A percentile compares a stretch with the other conserved stretches of the same genome.
Conservation (phyloP, 2,329 filamentous ascomycete species). For the Myrmaecium sp. region DNA sequence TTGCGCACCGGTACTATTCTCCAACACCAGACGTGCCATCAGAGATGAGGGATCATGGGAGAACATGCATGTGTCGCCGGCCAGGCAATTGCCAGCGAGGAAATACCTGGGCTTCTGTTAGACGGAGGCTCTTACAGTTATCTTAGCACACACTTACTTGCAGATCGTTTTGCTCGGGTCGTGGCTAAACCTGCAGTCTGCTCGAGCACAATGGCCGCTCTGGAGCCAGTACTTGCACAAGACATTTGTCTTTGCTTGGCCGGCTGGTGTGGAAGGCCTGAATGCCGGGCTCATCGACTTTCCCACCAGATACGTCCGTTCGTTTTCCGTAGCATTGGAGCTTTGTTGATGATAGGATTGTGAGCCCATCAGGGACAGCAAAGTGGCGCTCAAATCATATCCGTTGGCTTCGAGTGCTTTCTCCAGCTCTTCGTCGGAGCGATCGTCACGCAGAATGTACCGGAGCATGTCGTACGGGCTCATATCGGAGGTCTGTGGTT, state of each 20-base stretch:
- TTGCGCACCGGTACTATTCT: conserved; percentile 50
- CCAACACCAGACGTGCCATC: conserved; percentile 63
- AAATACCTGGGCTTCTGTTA: conserved; percentile 80
- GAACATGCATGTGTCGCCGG: conserved; percentile 87
- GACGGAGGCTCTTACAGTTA: too few relatives aligned
- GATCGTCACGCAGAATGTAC: conserved; percentile 77
- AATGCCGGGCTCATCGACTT: conserved; percentile 67
- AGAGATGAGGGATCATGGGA: conserved; percentile 86
- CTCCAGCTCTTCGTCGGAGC: conserved; percentile 88
- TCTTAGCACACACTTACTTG: conserved; percentile 55
- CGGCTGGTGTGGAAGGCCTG: conserved; percentile 59
- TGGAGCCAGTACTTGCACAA: conserved; percentile 97
- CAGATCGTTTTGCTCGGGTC: conserved; percentile 90
- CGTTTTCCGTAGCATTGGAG: conserved; percentile 36
- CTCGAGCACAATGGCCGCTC: conserved; percentile 84
- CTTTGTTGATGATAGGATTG: conserved; percentile 34
- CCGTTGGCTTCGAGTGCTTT: conserved; percentile 73
- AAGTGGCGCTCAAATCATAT: conserved; percentile 85
- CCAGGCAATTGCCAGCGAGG: conserved; percentile 88
- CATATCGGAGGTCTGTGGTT: conserved; percentile 65
- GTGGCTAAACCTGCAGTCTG: conserved; percentile 93
- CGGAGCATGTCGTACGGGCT: conserved; percentile 95
- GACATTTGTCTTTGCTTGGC: conserved; percentile 64
- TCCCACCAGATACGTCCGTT: conserved; percentile 57
- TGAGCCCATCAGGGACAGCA: conserved; percentile 72